Conservation (phyloP, 2,329 filamentous ascomycete species). For the Pseudogymnoascus sp. region DNA sequence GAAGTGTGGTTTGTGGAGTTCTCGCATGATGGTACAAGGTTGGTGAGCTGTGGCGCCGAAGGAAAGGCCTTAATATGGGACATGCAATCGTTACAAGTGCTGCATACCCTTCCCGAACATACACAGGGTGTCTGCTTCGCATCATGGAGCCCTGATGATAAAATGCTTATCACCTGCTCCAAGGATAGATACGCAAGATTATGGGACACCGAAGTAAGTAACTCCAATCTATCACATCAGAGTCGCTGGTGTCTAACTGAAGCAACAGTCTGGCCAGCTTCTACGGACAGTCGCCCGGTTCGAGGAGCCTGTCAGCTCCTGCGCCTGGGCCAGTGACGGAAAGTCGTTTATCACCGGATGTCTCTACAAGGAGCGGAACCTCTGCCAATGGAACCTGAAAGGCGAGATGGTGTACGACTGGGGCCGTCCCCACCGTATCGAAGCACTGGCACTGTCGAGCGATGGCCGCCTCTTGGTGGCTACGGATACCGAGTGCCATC, state of each 20-base stretch:
- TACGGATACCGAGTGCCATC: constrained; percentile 59
- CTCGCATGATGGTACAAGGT: constrained; percentile 72
- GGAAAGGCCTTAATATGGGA: constrained; percentile 75
- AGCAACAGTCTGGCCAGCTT: constrained; percentile 50
- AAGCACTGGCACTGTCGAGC: constrained; percentile 75
- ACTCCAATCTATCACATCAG: not conserved
- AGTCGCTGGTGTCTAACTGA: not conserved
- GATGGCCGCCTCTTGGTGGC: constrained; percentile 75
- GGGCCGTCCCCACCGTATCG: constrained; percentile 64
- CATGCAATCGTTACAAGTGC: constrained; percentile 57
- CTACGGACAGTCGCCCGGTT: constrained; percentile 61
- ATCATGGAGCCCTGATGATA: constrained; percentile 87
- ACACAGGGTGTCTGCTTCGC: constrained; percentile 67
- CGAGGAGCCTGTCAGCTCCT: constrained; percentile 77
- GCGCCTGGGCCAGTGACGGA: constrained; percentile 79
- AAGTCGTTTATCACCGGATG: constrained; percentile 71
- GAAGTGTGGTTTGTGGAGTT: constrained; percentile 92
- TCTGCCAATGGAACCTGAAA: constrained; percentile 63
- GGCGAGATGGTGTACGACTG: constrained; percentile 58
- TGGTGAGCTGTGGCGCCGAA: constrained; percentile 77
- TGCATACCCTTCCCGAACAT: constrained; percentile 58
- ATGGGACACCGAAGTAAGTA: constrained; percentile 62
- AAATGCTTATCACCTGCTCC: constrained; percentile 75
- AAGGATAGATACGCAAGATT: constrained; percentile 65
- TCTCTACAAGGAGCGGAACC: constrained; percentile 56